Evolutionary conservation across 345 rosid genomes (phyloP).

Genomic region (Leavenworthia alabamica): DNA sequence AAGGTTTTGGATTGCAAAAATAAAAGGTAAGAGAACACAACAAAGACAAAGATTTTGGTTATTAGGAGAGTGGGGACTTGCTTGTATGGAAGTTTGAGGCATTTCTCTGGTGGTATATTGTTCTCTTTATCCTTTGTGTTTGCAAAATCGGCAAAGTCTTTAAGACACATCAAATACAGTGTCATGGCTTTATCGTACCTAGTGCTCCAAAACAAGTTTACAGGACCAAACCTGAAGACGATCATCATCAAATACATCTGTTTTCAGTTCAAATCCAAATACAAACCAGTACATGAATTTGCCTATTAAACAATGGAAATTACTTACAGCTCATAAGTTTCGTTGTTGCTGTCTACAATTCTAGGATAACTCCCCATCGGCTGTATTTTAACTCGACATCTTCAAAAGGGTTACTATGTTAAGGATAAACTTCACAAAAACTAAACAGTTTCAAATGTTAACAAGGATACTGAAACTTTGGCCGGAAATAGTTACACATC

Average conservation of each 20-base stretch:
- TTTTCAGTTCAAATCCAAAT: no score
- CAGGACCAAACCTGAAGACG: conserved; percentile 79
- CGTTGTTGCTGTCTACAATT: conserved; percentile 57
- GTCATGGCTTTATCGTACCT: conserved; percentile 96
- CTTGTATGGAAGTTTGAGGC: conserved; percentile 87
- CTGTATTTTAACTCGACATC: conserved; percentile 80
- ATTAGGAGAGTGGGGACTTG: conserved; percentile 39
- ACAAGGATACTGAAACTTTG: conserved; percentile 89
- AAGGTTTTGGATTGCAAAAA: not conserved
- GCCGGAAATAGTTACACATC: conserved; percentile 86
- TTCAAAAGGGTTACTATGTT: conserved; percentile 29
- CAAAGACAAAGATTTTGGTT: no score
- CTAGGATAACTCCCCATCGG: conserved; percentile 99
- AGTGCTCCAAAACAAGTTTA: conserved; percentile 95
- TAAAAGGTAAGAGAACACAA: no score
- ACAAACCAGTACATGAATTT: not conserved
- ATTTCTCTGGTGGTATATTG: conserved; percentile 78
- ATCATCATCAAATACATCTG: no score
- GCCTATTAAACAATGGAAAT: not conserved
- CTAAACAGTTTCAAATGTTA: not conserved
- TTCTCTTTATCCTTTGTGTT: conserved; percentile 77
- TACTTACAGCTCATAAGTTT: conserved; percentile 37
- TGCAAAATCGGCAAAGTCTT: conserved; percentile 93
- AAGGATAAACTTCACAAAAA: conserved; percentile 34
- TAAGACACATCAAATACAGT: conserved; percentile 77